Conservation (phyloP, 768 basidiomycete species). For the Tricholoma sp. region DNA sequence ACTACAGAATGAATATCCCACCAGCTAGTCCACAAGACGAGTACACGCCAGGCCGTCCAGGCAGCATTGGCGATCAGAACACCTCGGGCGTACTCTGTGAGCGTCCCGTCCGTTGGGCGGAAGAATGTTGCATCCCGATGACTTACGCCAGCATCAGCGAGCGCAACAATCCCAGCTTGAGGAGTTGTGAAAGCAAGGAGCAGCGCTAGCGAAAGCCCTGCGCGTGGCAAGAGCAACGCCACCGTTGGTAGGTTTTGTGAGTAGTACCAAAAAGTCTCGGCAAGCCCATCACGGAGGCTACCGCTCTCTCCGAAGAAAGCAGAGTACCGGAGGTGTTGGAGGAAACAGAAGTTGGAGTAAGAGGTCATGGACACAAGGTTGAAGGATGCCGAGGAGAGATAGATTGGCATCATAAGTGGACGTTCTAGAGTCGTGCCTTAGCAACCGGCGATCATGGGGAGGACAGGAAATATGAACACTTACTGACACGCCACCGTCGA, state of each 20-base stretch:
- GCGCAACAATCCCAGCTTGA: conserved; percentile 39
- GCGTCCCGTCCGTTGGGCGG: conserved; percentile 49
- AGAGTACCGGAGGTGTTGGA: conserved; percentile 70
- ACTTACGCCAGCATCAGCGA: conserved; percentile 42
- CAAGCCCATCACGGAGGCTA: conserved; percentile 44
- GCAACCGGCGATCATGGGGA: conserved; percentile 13
- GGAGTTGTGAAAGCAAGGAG: conserved; percentile 60
- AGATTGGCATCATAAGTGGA: conserved; percentile 77
- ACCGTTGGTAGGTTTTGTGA: conserved; percentile 84
- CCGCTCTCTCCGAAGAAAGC: conserved; percentile 56
- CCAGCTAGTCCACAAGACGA: conserved; percentile 71
- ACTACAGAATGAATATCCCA: conserved; percentile 25
- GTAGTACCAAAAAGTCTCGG: conserved; percentile 82
- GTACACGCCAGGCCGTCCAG: conserved; percentile 72
- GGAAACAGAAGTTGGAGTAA: conserved; percentile 79
- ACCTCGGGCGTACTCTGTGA: conserved; percentile 75
- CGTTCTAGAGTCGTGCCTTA: conserved; percentile 49
- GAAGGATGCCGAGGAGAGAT: conserved; percentile 75
- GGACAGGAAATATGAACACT: conserved; percentile 30
- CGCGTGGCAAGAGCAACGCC: conserved; percentile 77
- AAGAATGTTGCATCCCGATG: conserved; percentile 76
- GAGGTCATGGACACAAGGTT: conserved; percentile 73
- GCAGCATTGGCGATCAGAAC: conserved; percentile 74
- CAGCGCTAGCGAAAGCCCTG: conserved; percentile 67
- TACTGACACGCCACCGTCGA: conserved; percentile 75